phyloP scores from a whole-genome alignment of 148 eudicot genomes.

The Fagopyrum tataricum region DNA sequence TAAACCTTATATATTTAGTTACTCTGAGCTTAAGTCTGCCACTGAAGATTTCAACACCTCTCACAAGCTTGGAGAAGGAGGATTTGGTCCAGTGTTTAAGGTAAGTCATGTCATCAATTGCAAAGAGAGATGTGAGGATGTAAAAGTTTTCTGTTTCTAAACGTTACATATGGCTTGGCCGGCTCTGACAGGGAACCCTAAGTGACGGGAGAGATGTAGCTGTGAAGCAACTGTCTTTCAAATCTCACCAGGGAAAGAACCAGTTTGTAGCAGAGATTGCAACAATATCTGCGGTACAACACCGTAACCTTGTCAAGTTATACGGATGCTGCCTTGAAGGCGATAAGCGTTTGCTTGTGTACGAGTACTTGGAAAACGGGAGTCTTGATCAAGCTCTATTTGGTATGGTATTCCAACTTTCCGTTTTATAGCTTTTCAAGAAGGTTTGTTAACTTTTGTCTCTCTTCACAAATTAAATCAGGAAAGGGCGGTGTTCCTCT shows the following conservation, averaged over 20 bases:
- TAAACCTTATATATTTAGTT: conserved; percentile 47
- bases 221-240: conserved; percentile 67
- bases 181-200: conserved; percentile 51
- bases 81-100: conserved; percentile 36
- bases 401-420: conserved; percentile 26
- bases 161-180: background rate
- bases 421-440: background rate
- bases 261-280: conserved; percentile 87
- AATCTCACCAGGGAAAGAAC: conserved; percentile 71
- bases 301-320: conserved; percentile 73
- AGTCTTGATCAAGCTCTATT: conserved; percentile 87
- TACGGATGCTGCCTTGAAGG: conserved; percentile 92
- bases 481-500: conserved; percentile 35
- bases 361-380: conserved; percentile 79
- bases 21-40: conserved; percentile 59
- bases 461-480: conserved; percentile 15
- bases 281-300: conserved; percentile 77
- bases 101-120: conserved; percentile 9
- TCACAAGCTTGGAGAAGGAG: conserved; percentile 41
- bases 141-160: background rate
- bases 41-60: conserved; percentile 36
- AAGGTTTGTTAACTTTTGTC: background rate
- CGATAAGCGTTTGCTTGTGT: conserved; percentile 63
- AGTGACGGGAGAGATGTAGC: conserved; percentile 69
- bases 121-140: no score